A percentile compares a stretch with the other conserved stretches of the same genome.
Conservation (phyloP, 805 yeast species). For the Kuraishia ogatae region DNA sequence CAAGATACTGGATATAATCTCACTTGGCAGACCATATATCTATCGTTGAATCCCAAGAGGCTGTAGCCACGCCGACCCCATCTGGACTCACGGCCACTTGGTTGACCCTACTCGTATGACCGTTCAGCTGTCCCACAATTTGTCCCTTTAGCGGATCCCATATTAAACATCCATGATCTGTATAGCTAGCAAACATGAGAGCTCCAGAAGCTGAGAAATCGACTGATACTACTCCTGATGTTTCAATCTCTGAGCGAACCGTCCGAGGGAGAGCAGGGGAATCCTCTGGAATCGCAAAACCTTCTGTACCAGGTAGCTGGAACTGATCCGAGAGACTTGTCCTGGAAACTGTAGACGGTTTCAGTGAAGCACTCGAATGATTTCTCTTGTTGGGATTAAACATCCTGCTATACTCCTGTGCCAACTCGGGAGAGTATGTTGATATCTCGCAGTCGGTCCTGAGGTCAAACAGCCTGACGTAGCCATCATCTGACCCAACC, state of each 20-base stretch:
- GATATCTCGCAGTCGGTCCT: constrained; percentile 68
- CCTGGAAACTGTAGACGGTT: background rate
- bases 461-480: constrained; percentile 60
- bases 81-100: constrained; percentile 61
- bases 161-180: constrained; percentile 64
- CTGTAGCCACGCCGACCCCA: constrained; percentile 70
- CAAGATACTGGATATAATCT: background rate
- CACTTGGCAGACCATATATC: constrained; percentile 41
- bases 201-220: constrained; percentile 73
- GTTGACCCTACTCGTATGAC: constrained; percentile 54
- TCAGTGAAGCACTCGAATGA: background rate
- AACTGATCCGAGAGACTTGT: background rate
- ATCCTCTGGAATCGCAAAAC: background rate
- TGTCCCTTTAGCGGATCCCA: constrained; percentile 71
- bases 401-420: background rate
- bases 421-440: constrained; percentile 23
- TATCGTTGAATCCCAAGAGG: constrained; percentile 73
- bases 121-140: constrained; percentile 53
- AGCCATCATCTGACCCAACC: constrained; percentile 76
- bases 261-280: constrained; percentile 9
- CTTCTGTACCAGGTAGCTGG: background rate
- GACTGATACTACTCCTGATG: constrained; percentile 63
- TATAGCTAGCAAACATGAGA: constrained; percentile 63
- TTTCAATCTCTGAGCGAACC: constrained; percentile 32
- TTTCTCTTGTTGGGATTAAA: background rate